These are phyloP conservation scores for Penicillium roqueforti DNA, from an alignment of 495 filamentous ascomycete species.

Conservation along the genomic window DNA sequence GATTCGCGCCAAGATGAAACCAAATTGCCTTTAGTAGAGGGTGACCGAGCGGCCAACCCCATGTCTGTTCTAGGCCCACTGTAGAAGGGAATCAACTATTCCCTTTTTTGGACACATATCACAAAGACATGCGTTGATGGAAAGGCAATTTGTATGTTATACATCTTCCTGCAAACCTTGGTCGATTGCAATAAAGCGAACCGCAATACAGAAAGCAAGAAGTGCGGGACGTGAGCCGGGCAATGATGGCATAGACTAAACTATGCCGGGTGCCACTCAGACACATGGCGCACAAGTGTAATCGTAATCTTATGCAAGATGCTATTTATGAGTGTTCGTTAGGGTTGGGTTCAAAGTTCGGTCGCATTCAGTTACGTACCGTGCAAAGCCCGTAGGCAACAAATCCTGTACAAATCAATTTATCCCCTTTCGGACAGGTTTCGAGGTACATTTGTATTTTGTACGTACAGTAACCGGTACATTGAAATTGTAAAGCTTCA, in stretches of 20 bases:
- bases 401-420: conserved; percentile 9
- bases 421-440: conserved; percentile 16
- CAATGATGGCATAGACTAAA: conserved; percentile 27
- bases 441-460: background rate
- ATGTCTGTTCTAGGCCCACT: conserved; percentile 1
- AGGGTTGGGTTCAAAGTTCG: background rate
- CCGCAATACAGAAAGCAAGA: conserved; percentile 4
- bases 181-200: background rate
- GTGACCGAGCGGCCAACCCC: conserved; percentile 19
- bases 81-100: background rate
- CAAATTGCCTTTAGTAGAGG: conserved; percentile 7
- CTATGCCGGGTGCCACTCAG: conserved; percentile 15
- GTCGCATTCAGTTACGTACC: background rate
- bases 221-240: conserved; percentile 24
- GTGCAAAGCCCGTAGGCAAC: background rate
- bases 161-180: background rate
- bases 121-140: background rate
- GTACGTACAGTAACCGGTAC: conserved; percentile 10
- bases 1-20: conserved; percentile 19
- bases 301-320: conserved; percentile 7
- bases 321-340: background rate
- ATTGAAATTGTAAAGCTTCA: conserved; percentile 12
- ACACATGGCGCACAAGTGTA: background rate
- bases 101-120: background rate
- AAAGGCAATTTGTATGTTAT: too few species aligned